Base-by-base conservation (phyloP, 2,329 filamentous ascomycete species). In the Helminthosporium solani region DNA sequence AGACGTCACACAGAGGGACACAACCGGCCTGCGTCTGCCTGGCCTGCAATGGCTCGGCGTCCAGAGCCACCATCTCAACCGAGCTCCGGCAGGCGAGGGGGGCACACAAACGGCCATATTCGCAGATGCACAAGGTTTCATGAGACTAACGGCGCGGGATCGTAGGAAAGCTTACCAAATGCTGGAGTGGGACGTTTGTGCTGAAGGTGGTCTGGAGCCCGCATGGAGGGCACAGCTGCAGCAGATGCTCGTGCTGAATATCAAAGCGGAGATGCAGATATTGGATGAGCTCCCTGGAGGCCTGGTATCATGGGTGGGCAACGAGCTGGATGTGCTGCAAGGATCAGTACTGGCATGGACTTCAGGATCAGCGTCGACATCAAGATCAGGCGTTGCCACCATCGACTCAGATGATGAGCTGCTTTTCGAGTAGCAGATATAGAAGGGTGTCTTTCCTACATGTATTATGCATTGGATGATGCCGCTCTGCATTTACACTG, bases 221-320 rank as follows among this genome's bases (percentile, higher is more conserved):
- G 70, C 74, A 6, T 71, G 81, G 50, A 70, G 71, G 23, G 67
- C 68, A 2, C 85, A 90, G 57, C 56, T 92, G 14, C 87, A 90
- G 59, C 57, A 77, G 1, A 90, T 92, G 87, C 69, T 92, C 16
- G 78, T 87, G 72, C 71, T 91, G 40, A 86, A 86, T 42, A 58
- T 84, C 38, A 94, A 92, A 60, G 86, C 85, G 0, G 88, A 94
- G 62, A 88, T 92, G 40, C 87, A 94, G 59, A 78, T 83, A 15
- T 68, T 88, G 6, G 84, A 87, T 28, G 64, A 68, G 47, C 34
- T 57, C 18, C 47, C 58, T 7, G 60, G 60, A 16, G 67, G 69
- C 7, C 37, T 71, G 21, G 57, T 60, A 21, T 44, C 53, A 23
- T 70, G 70, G 63, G 31, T 71, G 49, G 47, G 47, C 41, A 38